Evolutionary conservation across 2,329 filamentous ascomycete genomes (phyloP), one percentile per base, ranked within the genome.

Genomic region (Zopfia rhizophila): DNA sequence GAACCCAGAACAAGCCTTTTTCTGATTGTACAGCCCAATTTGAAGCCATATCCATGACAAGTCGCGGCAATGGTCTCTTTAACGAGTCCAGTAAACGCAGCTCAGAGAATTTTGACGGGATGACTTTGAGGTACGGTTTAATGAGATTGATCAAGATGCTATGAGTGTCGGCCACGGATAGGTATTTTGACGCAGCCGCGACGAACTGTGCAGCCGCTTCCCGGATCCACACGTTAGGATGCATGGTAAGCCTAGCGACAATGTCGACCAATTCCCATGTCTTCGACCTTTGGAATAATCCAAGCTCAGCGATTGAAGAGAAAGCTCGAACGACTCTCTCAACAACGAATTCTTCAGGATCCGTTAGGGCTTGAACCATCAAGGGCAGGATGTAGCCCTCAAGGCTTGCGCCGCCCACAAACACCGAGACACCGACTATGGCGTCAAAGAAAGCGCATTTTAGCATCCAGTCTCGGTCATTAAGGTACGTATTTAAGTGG

Each of bases 381-480:
- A 99, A 78, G 1, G 95, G 94, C 18, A 99, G 75, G 55, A 97
- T 96, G 60, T 97, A 99, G 58, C 96, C 91, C 70, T 99, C 94
- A 22, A 99, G 75, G 57, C 88, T 95, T 23, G 87, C 89, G 48
- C 89, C 91, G 19, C 94, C 94, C 23, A 97, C 83, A 58, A 96
- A 96, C 1, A 90, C 85, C 3, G 92, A 90, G 55, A 99, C 92
- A 3, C 92, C 93, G 12, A 97, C 90, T 18, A 97, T 91, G 0
- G 91, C 90, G 64, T 96, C 92, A 63, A 99, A 97, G 67, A 97
- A 97, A 3, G 93, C 91, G 61, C 91, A 97, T 70, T 96, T 97
- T 22, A 99, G 76, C 69, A 91, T 91, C 94, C 94, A 99, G 68
- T 99, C 92, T 29, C 88, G 85, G 61, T 97, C 94, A 58, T 99